Evolutionary conservation across 768 basidiomycete species (phyloP).

Genomic region (Lactarius trivialis): DNA sequence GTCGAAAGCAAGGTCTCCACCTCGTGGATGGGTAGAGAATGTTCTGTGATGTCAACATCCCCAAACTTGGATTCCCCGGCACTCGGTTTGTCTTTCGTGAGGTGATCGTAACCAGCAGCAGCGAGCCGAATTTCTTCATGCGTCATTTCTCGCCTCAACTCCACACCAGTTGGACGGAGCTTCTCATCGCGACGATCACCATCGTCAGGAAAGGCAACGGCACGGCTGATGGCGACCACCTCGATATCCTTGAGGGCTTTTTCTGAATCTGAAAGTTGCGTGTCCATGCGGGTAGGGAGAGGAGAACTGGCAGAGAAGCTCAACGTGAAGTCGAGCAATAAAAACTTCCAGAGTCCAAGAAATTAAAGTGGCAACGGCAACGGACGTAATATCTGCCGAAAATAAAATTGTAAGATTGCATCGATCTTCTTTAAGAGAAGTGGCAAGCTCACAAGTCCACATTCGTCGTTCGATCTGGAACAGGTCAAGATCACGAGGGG

Average conservation of each 20-base stretch:
- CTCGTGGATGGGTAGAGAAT: constrained; percentile 38
- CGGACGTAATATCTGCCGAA: neutral
- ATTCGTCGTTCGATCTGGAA: neutral
- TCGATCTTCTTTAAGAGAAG: neutral
- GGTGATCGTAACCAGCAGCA: constrained; percentile 61
- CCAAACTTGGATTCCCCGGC: constrained; percentile 31
- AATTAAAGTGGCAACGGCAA: neutral
- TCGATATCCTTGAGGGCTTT: constrained; percentile 28
- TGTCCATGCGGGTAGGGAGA: constrained; percentile 12
- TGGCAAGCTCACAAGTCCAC: neutral
- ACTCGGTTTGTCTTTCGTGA: constrained; percentile 39
- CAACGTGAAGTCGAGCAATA: neutral
- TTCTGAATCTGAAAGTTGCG: constrained; percentile 10
- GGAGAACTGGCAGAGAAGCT: neutral
- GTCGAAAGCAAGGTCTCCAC: constrained; percentile 41
- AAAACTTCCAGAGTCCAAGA: neutral
- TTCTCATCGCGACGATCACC: constrained; percentile 28
- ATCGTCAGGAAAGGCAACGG: constrained; percentile 45
- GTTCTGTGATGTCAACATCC: constrained; percentile 55
- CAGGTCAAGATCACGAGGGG: neutral
- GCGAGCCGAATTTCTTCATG: constrained; percentile 61
- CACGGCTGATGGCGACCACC: constrained; percentile 33
- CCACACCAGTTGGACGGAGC: constrained; percentile 46
- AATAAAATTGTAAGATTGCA: neutral
- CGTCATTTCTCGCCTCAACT: constrained; percentile 58